Conservation (phyloP, 1,139 yeast genomes). For the Arxiozyma bovina region DNA sequence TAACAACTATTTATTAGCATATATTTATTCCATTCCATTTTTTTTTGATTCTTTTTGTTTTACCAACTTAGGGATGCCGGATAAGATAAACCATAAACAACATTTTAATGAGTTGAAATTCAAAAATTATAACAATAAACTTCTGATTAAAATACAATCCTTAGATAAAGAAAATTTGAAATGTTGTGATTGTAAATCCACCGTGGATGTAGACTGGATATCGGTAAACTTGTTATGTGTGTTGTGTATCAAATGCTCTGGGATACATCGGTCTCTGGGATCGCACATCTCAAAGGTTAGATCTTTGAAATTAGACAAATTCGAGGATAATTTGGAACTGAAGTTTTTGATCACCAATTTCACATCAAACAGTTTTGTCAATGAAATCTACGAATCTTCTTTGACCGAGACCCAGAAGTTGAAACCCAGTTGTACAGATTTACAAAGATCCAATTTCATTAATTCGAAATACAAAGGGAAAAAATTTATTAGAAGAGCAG, state of each 20-base stretch:
- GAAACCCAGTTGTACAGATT: conserved; percentile 24
- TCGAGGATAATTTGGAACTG: conserved; percentile 48
- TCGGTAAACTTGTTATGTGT: conserved; percentile 66
- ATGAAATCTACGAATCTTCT: conserved; percentile 46
- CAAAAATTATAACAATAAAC: conserved; percentile 1
- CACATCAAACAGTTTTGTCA: conserved; percentile 60
- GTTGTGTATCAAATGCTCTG: conserved; percentile 76
- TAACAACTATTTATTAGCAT: background rate
- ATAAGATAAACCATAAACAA: conserved; percentile 1
- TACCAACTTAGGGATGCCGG: background rate
- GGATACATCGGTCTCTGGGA: conserved; percentile 68
- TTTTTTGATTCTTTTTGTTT: too few relatives aligned
- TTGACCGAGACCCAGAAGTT: conserved; percentile 37
- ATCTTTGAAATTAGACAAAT: conserved; percentile 64
- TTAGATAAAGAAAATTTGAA: conserved; percentile 47
- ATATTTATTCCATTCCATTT: background rate
- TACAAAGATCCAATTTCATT: conserved; percentile 39
- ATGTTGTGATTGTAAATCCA: conserved; percentile 75
- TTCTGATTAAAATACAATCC: conserved; percentile 38
- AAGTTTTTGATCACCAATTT: conserved; percentile 36
- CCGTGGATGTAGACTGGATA: conserved; percentile 74
- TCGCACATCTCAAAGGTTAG: conserved; percentile 66
- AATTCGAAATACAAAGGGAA: conserved; percentile 42
- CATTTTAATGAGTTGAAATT: conserved; percentile 8
- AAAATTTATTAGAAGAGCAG: conserved; percentile 29